phyloP scores from a whole-genome alignment of 345 rosid species.

The rapeseed (Brassica napus) region DNA sequence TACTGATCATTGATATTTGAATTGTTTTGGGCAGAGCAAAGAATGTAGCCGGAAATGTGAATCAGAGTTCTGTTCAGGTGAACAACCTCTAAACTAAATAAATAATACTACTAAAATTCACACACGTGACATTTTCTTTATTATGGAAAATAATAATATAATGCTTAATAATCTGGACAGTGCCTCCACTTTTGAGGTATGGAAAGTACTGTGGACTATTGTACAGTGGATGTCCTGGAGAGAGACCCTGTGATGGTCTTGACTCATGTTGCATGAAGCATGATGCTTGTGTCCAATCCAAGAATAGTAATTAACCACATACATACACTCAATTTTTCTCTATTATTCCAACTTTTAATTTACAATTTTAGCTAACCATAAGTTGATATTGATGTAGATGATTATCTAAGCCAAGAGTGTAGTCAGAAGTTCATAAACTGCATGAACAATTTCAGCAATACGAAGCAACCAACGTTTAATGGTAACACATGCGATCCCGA shows the following conservation, averaged over 20 bases:
- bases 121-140: neutral
- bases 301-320: slow-evolving; percentile 54
- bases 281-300: slow-evolving; percentile 78
- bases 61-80: slow-evolving; percentile 83
- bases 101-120: neutral
- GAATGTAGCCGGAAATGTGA: slow-evolving; percentile 87
- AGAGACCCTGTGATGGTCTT: slow-evolving; percentile 89
- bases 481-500: slow-evolving; percentile 67
- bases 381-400: slow-evolving; percentile 49
- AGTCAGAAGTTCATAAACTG: slow-evolving; percentile 75
- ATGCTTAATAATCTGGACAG: slow-evolving; percentile 33
- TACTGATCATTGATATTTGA: neutral
- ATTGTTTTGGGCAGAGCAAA: slow-evolving; percentile 51
- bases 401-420: slow-evolving; percentile 84
- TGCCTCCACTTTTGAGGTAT: slow-evolving; percentile 88
- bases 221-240: slow-evolving; percentile 92
- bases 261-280: slow-evolving; percentile 97
- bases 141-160: neutral
- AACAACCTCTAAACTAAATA: neutral
- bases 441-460: slow-evolving; percentile 54
- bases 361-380: neutral
- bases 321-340: neutral
- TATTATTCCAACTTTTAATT: neutral
- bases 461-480: slow-evolving; percentile 52
- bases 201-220: slow-evolving; percentile 89